Conservation (phyloP, 495 filamentous ascomycete genomes). For the Thermochaetoides thermophila region DNA sequence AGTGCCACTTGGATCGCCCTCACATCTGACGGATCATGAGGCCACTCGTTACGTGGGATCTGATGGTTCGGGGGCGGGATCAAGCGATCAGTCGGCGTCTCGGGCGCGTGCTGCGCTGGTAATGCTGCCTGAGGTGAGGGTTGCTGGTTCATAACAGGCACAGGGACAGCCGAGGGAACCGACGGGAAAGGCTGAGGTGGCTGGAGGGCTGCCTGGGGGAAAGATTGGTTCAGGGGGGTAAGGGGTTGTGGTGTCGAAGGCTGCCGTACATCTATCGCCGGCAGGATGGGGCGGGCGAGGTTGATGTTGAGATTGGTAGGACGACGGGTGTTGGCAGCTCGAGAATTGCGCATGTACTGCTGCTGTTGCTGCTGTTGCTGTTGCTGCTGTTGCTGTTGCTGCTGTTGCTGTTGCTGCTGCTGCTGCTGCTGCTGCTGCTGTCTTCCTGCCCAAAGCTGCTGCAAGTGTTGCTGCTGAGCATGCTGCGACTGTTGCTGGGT, state of each 20-base stretch:
- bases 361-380: background rate
- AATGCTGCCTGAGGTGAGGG: no score
- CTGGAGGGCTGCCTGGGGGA: no score
- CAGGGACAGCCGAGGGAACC: no score
- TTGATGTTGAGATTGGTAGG: no score
- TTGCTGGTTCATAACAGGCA: no score
- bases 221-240: no score
- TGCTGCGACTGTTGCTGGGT: background rate
- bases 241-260: no score
- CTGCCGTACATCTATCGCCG: no score
- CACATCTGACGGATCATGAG: conserved; percentile 25
- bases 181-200: no score
- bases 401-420: conserved; percentile 1
- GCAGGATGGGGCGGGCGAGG: no score
- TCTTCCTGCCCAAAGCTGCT: no score
- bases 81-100: conserved; percentile 3
- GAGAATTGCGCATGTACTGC: background rate
- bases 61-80: conserved; percentile 6
- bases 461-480: conserved; percentile 5
- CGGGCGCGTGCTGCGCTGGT: background rate
- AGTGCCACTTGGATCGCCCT: conserved; percentile 34
- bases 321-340: background rate
- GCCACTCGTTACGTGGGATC: conserved; percentile 18
- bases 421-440: conserved; percentile 3
- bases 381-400: conserved; percentile 6